These are phyloP conservation scores for Trichoderma aggressivum DNA, from an alignment of 2,329 filamentous ascomycete genomes.

Conservation along the genomic window DNA sequence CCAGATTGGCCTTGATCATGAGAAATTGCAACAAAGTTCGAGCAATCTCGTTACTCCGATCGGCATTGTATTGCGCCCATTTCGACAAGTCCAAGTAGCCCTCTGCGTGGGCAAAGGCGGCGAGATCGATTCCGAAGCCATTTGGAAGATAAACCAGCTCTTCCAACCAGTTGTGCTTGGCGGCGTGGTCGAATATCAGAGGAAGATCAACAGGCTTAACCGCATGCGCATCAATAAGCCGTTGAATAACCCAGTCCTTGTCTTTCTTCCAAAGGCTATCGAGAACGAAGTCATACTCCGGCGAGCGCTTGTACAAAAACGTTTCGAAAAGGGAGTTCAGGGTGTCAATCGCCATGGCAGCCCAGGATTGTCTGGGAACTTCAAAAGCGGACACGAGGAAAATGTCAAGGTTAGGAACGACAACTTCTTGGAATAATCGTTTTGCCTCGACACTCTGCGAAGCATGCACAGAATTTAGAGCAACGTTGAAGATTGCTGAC, in stretches of 20 bases:
- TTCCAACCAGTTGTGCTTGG: conserved; percentile 80
- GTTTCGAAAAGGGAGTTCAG: conserved; percentile 75
- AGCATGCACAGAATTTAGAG: conserved; percentile 57
- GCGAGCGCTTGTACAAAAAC: conserved; percentile 75
- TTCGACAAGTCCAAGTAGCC: conserved; percentile 74
- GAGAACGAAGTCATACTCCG: conserved; percentile 82
- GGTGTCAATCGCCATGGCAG: conserved; percentile 69
- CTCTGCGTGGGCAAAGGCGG: conserved; percentile 78
- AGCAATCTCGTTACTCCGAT: conserved; percentile 65
- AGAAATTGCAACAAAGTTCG: conserved; percentile 75
- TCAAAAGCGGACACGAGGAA: conserved; percentile 77
- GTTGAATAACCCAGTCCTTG: conserved; percentile 77
- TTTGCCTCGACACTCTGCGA: conserved; percentile 63
- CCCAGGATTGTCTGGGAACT: conserved; percentile 71
- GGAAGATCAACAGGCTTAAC: conserved; percentile 56
- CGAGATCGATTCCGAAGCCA: conserved; percentile 83
- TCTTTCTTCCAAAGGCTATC: conserved; percentile 91
- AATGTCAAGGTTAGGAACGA: conserved; percentile 71
- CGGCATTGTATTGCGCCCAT: conserved; percentile 72
- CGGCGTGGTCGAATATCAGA: conserved; percentile 58
- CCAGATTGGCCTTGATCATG: conserved; percentile 77
- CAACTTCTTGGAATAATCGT: conserved; percentile 63
- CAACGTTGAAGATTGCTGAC: conserved; percentile 63
- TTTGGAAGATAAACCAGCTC: conserved; percentile 74
- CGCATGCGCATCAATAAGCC: conserved; percentile 79